Evolutionary conservation across 257 asterid species (phyloP).

Genomic region (Orobanche coerulescens): DNA sequence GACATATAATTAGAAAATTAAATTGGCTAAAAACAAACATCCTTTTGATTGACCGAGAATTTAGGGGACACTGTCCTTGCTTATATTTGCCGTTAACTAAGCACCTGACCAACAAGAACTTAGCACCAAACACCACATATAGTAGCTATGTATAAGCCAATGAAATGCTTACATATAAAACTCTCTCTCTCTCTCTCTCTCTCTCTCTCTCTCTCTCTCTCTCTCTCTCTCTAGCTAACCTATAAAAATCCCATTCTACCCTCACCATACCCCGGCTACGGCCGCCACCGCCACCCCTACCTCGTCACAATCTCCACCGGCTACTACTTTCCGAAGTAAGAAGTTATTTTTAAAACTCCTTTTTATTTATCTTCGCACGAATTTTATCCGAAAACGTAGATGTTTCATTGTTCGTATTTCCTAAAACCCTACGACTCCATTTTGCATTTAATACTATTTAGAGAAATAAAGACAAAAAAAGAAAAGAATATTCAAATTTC

Average conservation of each 20-base stretch:
- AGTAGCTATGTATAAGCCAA: slow-evolving; percentile 1
- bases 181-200: slow-evolving; percentile 16
- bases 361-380: neutral
- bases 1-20: no score
- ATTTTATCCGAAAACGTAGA: neutral
- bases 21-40: neutral
- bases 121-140: slow-evolving; percentile 31
- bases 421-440: neutral
- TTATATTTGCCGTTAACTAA: slow-evolving; percentile 27
- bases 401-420: neutral
- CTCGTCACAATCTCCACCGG: neutral
- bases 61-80: slow-evolving; percentile 18
- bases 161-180: slow-evolving; percentile 23
- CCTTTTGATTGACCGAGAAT: neutral
- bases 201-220: slow-evolving; percentile 9
- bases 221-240: neutral
- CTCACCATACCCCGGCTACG: neutral
- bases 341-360: no score
- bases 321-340: neutral
- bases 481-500: no score
- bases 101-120: slow-evolving; percentile 19
- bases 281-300: slow-evolving; percentile 10
- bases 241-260: no score
- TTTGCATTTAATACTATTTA: no score
- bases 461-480: no score